A percentile compares a stretch with the other conserved stretches of the same genome.
Evolutionary conservation across 2,329 filamentous ascomycete species (phyloP).

Genomic region (Phymatotrichopsis omnivora): DNA sequence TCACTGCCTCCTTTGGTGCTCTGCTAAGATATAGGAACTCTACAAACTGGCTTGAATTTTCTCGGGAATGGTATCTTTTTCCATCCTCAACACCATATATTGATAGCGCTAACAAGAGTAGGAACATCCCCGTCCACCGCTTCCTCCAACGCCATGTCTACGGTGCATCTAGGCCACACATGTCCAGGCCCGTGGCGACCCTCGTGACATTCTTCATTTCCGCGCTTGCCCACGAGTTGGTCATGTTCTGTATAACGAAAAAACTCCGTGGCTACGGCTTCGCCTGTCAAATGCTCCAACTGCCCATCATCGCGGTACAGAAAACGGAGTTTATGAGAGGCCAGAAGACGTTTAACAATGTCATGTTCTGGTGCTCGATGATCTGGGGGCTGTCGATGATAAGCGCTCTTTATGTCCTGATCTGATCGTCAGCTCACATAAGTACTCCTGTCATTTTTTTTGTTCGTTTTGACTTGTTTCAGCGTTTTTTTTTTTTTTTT

Average conservation of each 20-base stretch:
- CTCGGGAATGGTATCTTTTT: conserved; percentile 56
- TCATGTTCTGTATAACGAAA: conserved; percentile 97
- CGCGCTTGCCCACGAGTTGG: conserved; percentile 81
- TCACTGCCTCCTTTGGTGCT: conserved; percentile 18
- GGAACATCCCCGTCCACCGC: conserved; percentile 92
- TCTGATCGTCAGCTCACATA: conserved; percentile 16
- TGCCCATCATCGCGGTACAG: conserved; percentile 90
- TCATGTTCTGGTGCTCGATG: conserved; percentile 88
- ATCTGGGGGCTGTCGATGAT: conserved; percentile 74
- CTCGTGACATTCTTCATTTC: conserved; percentile 85
- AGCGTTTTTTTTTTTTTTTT: no score
- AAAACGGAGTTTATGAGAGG: conserved; percentile 65
- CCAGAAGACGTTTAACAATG: conserved; percentile 71
- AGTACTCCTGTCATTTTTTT: no score
- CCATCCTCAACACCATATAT: neutral
- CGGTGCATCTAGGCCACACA: conserved; percentile 63
- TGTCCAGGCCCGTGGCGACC: conserved; percentile 69
- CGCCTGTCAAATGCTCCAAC: conserved; percentile 87
- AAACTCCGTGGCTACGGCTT: conserved; percentile 93
- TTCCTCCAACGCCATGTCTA: conserved; percentile 95
- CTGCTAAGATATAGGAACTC: conserved; percentile 45
- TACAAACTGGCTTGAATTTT: conserved; percentile 91
- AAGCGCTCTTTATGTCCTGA: conserved; percentile 35
- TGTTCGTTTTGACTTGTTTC: no score
- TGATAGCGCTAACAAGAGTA: conserved; percentile 1